Evolutionary conservation across 192 early-diverging fungal species (phyloP).

Genomic region (Coemansia sp.): DNA sequence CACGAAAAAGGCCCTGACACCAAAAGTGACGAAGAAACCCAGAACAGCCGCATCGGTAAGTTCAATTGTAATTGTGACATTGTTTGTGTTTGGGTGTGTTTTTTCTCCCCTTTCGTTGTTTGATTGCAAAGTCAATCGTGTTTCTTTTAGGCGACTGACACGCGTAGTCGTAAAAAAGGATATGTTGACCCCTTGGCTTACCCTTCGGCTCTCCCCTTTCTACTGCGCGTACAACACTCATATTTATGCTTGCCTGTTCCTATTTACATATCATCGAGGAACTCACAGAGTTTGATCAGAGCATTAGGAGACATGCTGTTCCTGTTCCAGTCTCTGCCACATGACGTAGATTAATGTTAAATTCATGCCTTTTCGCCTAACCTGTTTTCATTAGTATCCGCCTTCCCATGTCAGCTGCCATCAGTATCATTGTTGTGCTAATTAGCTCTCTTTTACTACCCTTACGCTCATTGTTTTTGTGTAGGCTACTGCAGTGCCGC

Average conservation of each 20-base stretch:
- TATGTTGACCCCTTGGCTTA: not conserved
- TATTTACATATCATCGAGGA: not conserved
- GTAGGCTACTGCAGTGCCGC: constrained; percentile 3
- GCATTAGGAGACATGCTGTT: not conserved
- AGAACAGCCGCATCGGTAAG: constrained; percentile 14
- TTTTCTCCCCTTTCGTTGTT: not conserved
- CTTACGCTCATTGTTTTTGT: not conserved
- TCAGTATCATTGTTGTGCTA: constrained; percentile 2
- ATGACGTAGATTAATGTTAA: constrained; percentile 3
- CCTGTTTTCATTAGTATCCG: constrained; percentile 4
- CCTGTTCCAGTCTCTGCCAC: not conserved
- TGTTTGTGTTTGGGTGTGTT: not conserved
- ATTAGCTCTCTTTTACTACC: not conserved
- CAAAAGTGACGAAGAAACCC: constrained; percentile 3
- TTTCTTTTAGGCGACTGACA: not conserved
- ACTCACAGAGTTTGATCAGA: not conserved
- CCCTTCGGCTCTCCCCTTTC: not conserved
- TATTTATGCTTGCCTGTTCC: not conserved
- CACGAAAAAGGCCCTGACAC: constrained; percentile 6
- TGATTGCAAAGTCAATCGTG: not conserved
- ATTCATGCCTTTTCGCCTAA: not conserved
- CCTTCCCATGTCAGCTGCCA: not conserved
- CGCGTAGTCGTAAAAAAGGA: not conserved
- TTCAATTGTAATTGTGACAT: not conserved
- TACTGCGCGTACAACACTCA: not conserved